phyloP scores from a whole-genome alignment of 805 yeast genomes.

The Pichia eremophila region DNA sequence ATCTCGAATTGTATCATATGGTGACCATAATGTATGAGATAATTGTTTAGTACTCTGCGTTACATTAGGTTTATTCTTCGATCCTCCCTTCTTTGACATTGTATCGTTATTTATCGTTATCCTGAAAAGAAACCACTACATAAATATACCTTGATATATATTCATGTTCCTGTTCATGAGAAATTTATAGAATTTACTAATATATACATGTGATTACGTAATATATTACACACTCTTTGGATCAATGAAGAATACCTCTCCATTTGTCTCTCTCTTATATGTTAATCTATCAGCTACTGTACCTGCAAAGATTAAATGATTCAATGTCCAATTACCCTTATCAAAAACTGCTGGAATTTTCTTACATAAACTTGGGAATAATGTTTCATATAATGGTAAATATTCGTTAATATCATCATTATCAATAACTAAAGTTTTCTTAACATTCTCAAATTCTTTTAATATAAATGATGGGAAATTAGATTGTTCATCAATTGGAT shows the following conservation, averaged over 20 bases:
- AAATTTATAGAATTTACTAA: too few relatives aligned
- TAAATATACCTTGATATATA: too few relatives aligned
- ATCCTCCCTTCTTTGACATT: slow-evolving; percentile 3
- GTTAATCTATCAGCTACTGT: slow-evolving; percentile 24
- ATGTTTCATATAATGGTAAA: slow-evolving; percentile 38
- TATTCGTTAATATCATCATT: slow-evolving; percentile 48
- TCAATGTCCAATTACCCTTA: slow-evolving; percentile 40
- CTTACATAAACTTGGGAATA: slow-evolving; percentile 43
- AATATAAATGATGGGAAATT: slow-evolving; percentile 45
- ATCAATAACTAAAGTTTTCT: slow-evolving; percentile 28
- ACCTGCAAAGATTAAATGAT: slow-evolving; percentile 36
- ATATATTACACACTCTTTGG: background rate
- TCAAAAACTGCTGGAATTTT: slow-evolving; percentile 33
- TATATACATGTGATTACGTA: background rate
- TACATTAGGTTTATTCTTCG: background rate
- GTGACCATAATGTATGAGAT: slow-evolving; percentile 94
- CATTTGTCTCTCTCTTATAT: slow-evolving; percentile 19
- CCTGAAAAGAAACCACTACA: too few relatives aligned
- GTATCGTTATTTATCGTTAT: too few relatives aligned
- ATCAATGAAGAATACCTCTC: slow-evolving; percentile 18
- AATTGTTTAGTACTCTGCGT: slow-evolving; percentile 34
- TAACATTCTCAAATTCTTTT: slow-evolving; percentile 20
- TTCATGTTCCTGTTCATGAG: background rate
- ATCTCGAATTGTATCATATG: slow-evolving; percentile 92
- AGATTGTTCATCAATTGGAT: slow-evolving; percentile 24